Evolutionary conservation across 2,329 filamentous ascomycete species (phyloP).

Genomic region (Fusarium dlaminii): DNA sequence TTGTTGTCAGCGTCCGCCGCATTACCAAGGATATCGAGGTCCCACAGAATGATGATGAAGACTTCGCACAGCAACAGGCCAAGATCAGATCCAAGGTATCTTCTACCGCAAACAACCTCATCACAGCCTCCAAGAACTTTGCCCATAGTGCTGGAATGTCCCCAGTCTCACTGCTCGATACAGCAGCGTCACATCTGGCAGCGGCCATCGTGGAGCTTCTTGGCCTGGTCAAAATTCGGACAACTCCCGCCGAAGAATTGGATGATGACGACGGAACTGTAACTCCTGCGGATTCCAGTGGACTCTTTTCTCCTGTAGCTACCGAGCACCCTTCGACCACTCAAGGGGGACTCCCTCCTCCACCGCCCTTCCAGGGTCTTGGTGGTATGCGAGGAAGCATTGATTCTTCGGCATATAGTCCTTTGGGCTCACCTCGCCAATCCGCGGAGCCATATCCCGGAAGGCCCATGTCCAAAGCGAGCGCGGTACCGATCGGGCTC

Average conservation of each 20-base stretch:
- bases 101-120: constrained; percentile 94
- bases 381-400: constrained; percentile 67
- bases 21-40: constrained; percentile 85
- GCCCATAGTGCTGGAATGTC: constrained; percentile 83
- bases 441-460: constrained; percentile 58
- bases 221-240: constrained; percentile 82
- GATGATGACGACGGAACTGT: constrained; percentile 76
- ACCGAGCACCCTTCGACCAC: constrained; percentile 47
- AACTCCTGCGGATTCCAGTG: constrained; percentile 72
- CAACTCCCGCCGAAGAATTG: constrained; percentile 78
- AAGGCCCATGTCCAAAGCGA: constrained; percentile 40
- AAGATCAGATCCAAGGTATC: constrained; percentile 85
- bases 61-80: constrained; percentile 65
- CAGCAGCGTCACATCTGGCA: constrained; percentile 89
- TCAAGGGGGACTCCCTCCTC: constrained; percentile 58
- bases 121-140: constrained; percentile 94
- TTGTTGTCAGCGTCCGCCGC: constrained; percentile 82
- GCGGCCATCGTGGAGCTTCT: constrained; percentile 87
- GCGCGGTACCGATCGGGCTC: constrained; percentile 51
- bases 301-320: constrained; percentile 72
- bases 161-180: constrained; percentile 92
- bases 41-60: constrained; percentile 62
- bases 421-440: constrained; percentile 73
- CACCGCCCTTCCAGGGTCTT: constrained; percentile 67
- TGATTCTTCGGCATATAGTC: constrained; percentile 80